phyloP scores from a whole-genome alignment of 1,284 basidiomycete genomes.

The Leccinum variabile region DNA sequence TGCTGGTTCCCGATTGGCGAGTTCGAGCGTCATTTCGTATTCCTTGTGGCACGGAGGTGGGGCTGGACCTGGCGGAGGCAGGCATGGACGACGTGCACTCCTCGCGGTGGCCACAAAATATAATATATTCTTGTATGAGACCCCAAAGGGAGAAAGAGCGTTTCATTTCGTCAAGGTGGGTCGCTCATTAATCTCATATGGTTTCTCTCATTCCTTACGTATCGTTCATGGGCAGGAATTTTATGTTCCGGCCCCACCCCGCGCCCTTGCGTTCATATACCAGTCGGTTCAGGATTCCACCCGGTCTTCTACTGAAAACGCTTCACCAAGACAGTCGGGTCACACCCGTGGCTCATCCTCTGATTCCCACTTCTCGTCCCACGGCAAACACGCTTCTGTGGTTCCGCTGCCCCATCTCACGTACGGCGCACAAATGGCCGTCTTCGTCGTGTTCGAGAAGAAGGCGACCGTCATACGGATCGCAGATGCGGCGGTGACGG shows the following conservation, averaged over 20 bases:
- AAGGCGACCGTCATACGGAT: conserved; percentile 77
- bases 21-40: conserved; percentile 60
- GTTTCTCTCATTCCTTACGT: background rate
- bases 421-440: conserved; percentile 66
- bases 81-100: conserved; percentile 55
- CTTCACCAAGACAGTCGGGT: conserved; percentile 28
- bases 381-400: conserved; percentile 25
- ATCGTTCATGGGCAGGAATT: conserved; percentile 58
- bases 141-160: conserved; percentile 76
- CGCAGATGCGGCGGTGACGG: conserved; percentile 74
- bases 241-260: conserved; percentile 69
- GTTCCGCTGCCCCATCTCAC: conserved; percentile 34
- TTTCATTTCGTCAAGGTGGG: conserved; percentile 75
- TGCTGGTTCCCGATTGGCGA: conserved; percentile 61
- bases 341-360: conserved; percentile 30
- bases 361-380: conserved; percentile 21
- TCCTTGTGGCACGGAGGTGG: conserved; percentile 62
- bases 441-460: conserved; percentile 82
- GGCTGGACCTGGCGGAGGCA: conserved; percentile 35
- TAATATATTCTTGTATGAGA: conserved; percentile 73
- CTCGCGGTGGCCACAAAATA: conserved; percentile 75
- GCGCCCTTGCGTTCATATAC: conserved; percentile 64
- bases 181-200: background rate
- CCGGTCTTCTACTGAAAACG: conserved; percentile 46
- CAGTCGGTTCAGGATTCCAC: conserved; percentile 59